Conservation (phyloP, 2,329 filamentous ascomycete genomes). For the Pyrenophora tritici-repentis region DNA sequence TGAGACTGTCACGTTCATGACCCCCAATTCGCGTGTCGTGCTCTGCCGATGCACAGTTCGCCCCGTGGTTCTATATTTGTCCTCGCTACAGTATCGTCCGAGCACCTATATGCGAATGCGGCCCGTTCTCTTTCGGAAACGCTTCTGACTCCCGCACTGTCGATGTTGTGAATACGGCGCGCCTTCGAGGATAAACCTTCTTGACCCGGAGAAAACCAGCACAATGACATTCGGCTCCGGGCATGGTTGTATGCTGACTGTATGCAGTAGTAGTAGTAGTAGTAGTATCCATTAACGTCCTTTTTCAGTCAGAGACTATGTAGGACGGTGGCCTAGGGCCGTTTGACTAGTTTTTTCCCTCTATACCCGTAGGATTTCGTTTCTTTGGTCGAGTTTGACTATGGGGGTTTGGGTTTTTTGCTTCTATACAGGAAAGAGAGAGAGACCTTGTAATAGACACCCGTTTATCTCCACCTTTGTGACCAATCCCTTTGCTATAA, state of each 20-base stretch:
- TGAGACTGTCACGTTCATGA: constrained; percentile 10
- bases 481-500: too few species aligned
- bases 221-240: constrained; percentile 2
- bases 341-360: too few species aligned
- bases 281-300: too few species aligned
- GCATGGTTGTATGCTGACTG: background rate
- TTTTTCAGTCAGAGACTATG: too few species aligned
- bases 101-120: constrained; percentile 25
- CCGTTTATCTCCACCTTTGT: too few species aligned
- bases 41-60: constrained; percentile 17
- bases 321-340: too few species aligned
- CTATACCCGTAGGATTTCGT: too few species aligned
- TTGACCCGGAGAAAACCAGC: constrained; percentile 20
- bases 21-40: constrained; percentile 21
- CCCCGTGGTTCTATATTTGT: constrained; percentile 19
- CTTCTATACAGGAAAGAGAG: too few species aligned
- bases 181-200: constrained; percentile 19
- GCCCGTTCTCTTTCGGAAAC: constrained; percentile 22
- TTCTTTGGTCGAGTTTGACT: too few species aligned
- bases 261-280: constrained; percentile 12
- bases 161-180: constrained; percentile 17
- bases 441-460: too few species aligned
- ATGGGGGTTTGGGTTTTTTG: too few species aligned
- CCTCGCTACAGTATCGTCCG: constrained; percentile 19
- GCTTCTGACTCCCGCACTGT: constrained; percentile 17